These are phyloP conservation scores for Phytophthora rubi DNA, from an alignment of 352 stramenopile genomes.

Conservation along the genomic window DNA sequence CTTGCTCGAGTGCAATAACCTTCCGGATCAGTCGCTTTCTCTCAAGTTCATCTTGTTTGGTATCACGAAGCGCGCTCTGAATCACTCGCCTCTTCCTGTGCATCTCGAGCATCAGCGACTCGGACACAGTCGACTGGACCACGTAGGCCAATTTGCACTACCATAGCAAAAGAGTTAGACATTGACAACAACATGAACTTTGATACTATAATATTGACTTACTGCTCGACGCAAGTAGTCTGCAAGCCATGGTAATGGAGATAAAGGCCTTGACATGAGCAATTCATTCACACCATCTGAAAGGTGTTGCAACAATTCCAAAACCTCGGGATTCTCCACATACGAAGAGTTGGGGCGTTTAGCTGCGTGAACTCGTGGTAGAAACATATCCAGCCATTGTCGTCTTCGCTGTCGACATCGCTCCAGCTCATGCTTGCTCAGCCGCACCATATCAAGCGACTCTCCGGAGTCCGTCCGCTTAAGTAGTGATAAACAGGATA, in stretches of 20 bases:
- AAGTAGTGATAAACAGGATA: no score
- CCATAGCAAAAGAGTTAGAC: not conserved
- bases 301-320: slow-evolving; percentile 60
- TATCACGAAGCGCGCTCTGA: slow-evolving; percentile 57
- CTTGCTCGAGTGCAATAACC: slow-evolving; percentile 44
- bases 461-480: not conserved
- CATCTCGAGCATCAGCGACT: slow-evolving; percentile 65
- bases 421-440: slow-evolving; percentile 25
- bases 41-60: slow-evolving; percentile 52
- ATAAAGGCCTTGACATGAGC: slow-evolving; percentile 54
- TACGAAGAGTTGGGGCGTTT: slow-evolving; percentile 51
- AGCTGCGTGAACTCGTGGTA: slow-evolving; percentile 35
- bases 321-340: slow-evolving; percentile 36
- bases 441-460: slow-evolving; percentile 9
- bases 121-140: slow-evolving; percentile 46
- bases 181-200: not conserved
- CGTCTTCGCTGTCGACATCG: slow-evolving; percentile 25
- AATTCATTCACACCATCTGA: slow-evolving; percentile 52
- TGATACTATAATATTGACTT: not conserved
- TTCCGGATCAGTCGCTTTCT: slow-evolving; percentile 56
- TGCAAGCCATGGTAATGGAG: slow-evolving; percentile 57
- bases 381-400: slow-evolving; percentile 36
- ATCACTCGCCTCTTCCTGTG: slow-evolving; percentile 76
- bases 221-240: slow-evolving; percentile 68
- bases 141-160: slow-evolving; percentile 71